Evolutionary conservation across 1,284 basidiomycete genomes (phyloP).

Genomic region (Papiliotrema flavescens): DNA sequence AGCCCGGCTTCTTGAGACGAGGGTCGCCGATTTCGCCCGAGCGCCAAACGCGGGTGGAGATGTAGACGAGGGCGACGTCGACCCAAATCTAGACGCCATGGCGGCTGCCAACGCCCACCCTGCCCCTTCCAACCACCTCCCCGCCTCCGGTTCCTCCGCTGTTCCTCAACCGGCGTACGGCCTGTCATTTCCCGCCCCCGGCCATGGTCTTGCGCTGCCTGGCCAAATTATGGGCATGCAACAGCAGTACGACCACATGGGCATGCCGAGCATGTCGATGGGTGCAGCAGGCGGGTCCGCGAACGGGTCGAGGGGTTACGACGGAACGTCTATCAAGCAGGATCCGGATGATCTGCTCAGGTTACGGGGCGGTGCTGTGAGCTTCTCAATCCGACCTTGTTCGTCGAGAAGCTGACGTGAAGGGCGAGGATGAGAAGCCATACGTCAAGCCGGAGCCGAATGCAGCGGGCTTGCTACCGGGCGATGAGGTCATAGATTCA

Average conservation of each 20-base stretch:
- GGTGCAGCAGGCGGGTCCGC: not conserved
- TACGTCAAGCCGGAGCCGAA: conserved; percentile 44
- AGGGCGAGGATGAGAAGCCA: conserved; percentile 16
- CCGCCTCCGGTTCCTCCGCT: not conserved
- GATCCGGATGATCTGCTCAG: conserved; percentile 42
- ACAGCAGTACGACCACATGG: not conserved
- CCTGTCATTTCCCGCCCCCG: conserved; percentile 1
- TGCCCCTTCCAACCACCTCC: not conserved
- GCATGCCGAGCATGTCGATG: not conserved
- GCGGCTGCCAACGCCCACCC: not conserved
- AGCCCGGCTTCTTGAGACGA: conserved; percentile 81
- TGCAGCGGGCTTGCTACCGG: conserved; percentile 48
- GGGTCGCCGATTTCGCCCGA: conserved; percentile 78
- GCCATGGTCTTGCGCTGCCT: conserved; percentile 10
- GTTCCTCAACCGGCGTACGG: not conserved
- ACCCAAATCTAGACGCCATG: not conserved
- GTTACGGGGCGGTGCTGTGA: conserved; percentile 38
- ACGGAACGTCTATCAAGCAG: conserved; percentile 34
- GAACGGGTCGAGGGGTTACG: not conserved
- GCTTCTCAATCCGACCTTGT: not conserved
- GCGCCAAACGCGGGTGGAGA: conserved; percentile 19
- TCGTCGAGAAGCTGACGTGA: not conserved
- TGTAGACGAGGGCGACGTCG: not conserved
- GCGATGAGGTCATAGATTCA: conserved; percentile 84
- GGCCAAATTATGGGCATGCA: conserved; percentile 3